Conservation (phyloP, 1,284 basidiomycete genomes). For the Polyporus tsugae region DNA sequence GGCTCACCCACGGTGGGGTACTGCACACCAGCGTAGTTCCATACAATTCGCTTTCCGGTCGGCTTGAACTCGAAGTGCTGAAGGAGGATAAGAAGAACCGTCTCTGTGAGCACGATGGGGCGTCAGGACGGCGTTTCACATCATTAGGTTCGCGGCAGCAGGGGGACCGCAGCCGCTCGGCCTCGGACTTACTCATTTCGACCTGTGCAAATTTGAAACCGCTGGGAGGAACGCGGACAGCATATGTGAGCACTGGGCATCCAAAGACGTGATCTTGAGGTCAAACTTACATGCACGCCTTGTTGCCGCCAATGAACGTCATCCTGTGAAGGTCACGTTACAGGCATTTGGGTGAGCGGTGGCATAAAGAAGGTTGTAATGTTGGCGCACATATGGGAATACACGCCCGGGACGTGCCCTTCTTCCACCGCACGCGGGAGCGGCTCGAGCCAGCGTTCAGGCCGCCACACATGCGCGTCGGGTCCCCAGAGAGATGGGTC, state of each 20-base stretch:
- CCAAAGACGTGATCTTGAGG: neutral
- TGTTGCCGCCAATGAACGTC: constrained; percentile 43
- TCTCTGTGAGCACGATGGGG: constrained; percentile 22
- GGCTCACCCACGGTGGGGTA: constrained; percentile 29
- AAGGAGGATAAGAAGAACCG: constrained; percentile 30
- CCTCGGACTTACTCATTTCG: constrained; percentile 22
- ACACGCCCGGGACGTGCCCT: constrained; percentile 20
- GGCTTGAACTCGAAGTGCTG: constrained; percentile 31
- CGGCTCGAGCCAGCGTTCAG: constrained; percentile 23
- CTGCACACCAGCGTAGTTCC: constrained; percentile 31
- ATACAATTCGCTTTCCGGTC: constrained; percentile 26
- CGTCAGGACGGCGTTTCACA: neutral
- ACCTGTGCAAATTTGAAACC: constrained; percentile 30
- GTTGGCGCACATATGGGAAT: constrained; percentile 19
- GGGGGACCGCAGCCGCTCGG: neutral
- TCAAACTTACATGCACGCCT: constrained; percentile 41
- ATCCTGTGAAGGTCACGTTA: constrained; percentile 32
- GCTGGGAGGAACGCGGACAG: neutral
- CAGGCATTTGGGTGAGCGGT: too few relatives aligned
- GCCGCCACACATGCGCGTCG: constrained; percentile 17
- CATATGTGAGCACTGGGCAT: neutral
- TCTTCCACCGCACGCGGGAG: constrained; percentile 19
- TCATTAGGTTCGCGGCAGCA: neutral
- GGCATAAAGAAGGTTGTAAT: neutral
- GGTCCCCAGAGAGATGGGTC: constrained; percentile 15